phyloP scores from a whole-genome alignment of 2,329 filamentous ascomycete genomes.

The Sphaceloma murrayae region DNA sequence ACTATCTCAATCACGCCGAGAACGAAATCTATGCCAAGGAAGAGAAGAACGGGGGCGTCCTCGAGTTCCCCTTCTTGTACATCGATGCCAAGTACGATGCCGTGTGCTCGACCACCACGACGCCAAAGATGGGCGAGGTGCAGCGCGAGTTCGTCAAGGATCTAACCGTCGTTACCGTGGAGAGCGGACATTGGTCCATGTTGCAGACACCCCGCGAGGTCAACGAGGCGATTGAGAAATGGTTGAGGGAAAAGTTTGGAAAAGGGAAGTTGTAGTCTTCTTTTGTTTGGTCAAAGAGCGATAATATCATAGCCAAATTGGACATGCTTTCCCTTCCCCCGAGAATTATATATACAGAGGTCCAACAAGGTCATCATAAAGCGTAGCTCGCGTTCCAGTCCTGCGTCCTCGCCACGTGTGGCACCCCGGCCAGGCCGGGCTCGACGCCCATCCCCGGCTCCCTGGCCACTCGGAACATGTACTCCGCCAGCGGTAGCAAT shows the following conservation, averaged over 20 bases:
- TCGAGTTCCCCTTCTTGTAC: slow-evolving; percentile 32
- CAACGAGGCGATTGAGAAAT: slow-evolving; percentile 22
- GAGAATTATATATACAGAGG: not conserved
- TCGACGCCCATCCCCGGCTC: slow-evolving; percentile 8
- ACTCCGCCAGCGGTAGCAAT: slow-evolving; percentile 13
- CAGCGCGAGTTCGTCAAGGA: slow-evolving; percentile 31
- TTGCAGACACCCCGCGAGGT: slow-evolving; percentile 24
- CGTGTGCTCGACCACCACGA: slow-evolving; percentile 30
- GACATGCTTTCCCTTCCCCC: too few relatives aligned
- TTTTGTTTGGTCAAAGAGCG: too few relatives aligned
- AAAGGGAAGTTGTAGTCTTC: too few relatives aligned
- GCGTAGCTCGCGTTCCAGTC: slow-evolving; percentile 11
- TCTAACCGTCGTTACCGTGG: slow-evolving; percentile 37
- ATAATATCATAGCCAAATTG: too few relatives aligned
- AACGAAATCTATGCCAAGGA: slow-evolving; percentile 36
- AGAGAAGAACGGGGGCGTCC: slow-evolving; percentile 28
- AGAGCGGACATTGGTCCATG: slow-evolving; percentile 27
- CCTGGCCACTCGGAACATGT: slow-evolving; percentile 9
- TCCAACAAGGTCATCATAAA: slow-evolving; percentile 2
- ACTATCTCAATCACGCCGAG: slow-evolving; percentile 37
- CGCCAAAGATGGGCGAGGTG: slow-evolving; percentile 28
- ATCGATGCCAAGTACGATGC: slow-evolving; percentile 34
- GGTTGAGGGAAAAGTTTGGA: slow-evolving; percentile 19
- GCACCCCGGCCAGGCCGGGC: slow-evolving; percentile 6
- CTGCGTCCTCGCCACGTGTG: slow-evolving; percentile 6